Percentiles rank a stretch among this genome's conserved stretches.
These are phyloP conservation scores for Medicago arabica DNA, from an alignment of 306 rosid genomes.

Conservation along the genomic window DNA sequence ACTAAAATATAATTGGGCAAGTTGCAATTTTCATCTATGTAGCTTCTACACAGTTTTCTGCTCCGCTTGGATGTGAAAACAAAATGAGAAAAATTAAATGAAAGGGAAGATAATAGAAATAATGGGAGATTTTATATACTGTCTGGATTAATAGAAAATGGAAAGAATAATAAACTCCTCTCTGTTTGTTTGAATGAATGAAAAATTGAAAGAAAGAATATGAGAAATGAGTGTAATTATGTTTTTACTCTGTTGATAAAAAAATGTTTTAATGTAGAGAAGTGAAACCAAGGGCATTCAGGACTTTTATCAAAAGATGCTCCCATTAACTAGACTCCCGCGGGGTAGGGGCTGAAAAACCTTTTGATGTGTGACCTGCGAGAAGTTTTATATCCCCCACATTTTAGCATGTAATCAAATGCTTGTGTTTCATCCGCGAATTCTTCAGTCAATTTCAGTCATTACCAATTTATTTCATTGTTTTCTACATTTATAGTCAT, in stretches of 20 bases:
- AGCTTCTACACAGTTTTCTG: constrained; percentile 18
- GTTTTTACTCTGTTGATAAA: not conserved
- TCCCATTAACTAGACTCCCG: not conserved
- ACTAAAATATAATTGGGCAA: constrained; percentile 10
- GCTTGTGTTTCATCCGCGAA: not conserved
- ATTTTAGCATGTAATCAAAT: not conserved
- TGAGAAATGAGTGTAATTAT: not conserved
- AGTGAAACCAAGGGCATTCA: not conserved
- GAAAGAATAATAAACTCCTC: not conserved
- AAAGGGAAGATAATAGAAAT: not conserved
- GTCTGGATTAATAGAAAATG: not conserved
- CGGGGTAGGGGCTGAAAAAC: too few species aligned
- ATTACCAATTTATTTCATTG: not conserved
- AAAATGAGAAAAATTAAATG: not conserved
- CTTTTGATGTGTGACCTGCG: too few species aligned
- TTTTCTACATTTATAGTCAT: constrained; percentile 1
- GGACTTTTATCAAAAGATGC: not conserved
- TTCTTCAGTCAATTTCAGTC: constrained; percentile 13
- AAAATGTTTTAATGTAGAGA: not conserved
- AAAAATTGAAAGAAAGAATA: constrained; percentile 15
- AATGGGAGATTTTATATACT: not conserved
- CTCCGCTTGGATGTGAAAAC: not conserved
- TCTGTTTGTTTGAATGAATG: not conserved
- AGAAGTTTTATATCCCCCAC: not conserved
- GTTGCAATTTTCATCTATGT: constrained; percentile 3